phyloP scores from a whole-genome alignment of 371 early-diverging fungal genomes.

The Haplosporangium sp. region DNA sequence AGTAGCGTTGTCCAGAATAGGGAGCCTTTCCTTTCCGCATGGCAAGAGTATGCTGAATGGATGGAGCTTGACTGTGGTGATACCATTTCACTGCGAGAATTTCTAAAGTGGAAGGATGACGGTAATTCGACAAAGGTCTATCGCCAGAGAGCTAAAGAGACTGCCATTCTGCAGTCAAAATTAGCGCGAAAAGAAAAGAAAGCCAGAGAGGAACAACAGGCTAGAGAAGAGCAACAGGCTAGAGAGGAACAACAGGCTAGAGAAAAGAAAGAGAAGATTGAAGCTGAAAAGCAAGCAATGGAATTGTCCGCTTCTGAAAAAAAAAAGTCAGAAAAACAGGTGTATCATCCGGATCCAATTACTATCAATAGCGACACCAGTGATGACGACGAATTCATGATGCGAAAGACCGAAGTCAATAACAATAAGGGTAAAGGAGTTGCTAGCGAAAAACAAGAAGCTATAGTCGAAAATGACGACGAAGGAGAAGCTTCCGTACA shows the following conservation, averaged over 20 bases:
- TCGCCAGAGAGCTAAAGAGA: slow-evolving; percentile 19
- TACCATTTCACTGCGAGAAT: slow-evolving; percentile 11
- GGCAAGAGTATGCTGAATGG: slow-evolving; percentile 48
- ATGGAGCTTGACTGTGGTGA: slow-evolving; percentile 35
- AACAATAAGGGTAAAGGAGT: background rate
- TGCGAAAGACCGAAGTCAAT: background rate
- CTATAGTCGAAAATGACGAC: background rate
- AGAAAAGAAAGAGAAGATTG: background rate
- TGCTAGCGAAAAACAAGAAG: background rate
- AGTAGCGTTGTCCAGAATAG: background rate
- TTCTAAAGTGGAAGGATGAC: slow-evolving; percentile 28
- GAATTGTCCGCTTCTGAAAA: background rate
- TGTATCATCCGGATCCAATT: background rate
- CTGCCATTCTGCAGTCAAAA: slow-evolving; percentile 10
- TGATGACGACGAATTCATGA: background rate
- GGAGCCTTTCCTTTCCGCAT: slow-evolving; percentile 29
- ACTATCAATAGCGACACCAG: slow-evolving; percentile 1
- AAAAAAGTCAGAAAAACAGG: background rate
- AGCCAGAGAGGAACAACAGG: background rate
- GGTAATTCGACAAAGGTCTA: slow-evolving; percentile 25
- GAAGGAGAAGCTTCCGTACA: background rate
- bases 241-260: background rate
- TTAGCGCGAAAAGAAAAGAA: slow-evolving; percentile 20
- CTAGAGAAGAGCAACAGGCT: background rate
- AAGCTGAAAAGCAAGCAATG: background rate